phyloP scores from a whole-genome alignment of 2,329 filamentous ascomycete species.

The Ambrosiella beaveri region DNA sequence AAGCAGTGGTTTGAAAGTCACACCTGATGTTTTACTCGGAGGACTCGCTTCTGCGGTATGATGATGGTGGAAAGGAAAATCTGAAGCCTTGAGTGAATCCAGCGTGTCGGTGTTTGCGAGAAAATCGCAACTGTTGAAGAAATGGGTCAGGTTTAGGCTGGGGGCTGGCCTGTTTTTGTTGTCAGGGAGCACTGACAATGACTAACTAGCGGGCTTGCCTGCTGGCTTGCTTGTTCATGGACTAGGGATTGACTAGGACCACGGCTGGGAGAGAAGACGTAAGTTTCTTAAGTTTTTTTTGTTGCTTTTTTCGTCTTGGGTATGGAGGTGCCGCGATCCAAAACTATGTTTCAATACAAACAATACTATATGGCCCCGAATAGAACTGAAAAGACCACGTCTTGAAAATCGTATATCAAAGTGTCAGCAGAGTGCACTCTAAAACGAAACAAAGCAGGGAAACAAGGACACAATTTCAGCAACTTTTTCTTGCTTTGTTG shows the following conservation, averaged over 20 bases:
- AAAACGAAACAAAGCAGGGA: neutral
- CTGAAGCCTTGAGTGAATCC: conserved; percentile 12
- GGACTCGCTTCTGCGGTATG: conserved; percentile 6
- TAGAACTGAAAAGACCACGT: neutral
- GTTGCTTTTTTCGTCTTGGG: neutral
- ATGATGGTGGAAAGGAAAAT: conserved; percentile 9
- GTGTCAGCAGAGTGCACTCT: neutral
- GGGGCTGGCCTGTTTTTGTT: neutral
- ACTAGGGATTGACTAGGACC: neutral
- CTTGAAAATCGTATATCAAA: neutral
- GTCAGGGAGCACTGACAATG: neutral
- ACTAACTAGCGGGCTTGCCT: neutral
- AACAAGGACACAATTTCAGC: neutral
- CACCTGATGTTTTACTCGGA: conserved; percentile 9
- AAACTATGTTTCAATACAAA: neutral
- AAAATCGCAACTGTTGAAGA: neutral
- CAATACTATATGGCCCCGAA: neutral
- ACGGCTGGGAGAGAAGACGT: no score
- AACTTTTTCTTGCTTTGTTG: neutral
- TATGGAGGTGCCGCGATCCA: neutral
- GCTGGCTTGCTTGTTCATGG: neutral
- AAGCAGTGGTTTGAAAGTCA: conserved; percentile 9
- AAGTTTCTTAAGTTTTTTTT: neutral
- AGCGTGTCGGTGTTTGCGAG: conserved; percentile 7
- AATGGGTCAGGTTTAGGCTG: neutral